Base-by-base conservation (phyloP, 2,329 filamentous ascomycete species). In the Pyrenophora tritici-repentis region DNA sequence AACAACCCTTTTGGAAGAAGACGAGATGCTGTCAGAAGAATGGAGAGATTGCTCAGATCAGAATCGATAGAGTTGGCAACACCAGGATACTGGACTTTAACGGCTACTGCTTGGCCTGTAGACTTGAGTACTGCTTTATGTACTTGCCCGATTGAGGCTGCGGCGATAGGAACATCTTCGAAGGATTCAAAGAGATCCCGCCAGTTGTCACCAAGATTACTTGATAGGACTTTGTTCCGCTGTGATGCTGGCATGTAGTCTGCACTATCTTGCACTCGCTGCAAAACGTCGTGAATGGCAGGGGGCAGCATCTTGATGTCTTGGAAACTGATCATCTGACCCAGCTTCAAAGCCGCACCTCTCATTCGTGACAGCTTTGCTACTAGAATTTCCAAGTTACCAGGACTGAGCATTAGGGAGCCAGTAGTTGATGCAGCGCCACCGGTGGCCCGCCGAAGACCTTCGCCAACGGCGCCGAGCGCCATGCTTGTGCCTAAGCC, bases 201-300 rank as follows among this genome's bases (percentile, higher is more conserved):
- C 94, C 94, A 99, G 46, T 93, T 82, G 0, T 83, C 67, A 0
- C 94, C 94, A 0, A 99, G 81, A 65, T 96, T 96, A 4, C 83
- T 79, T 0, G 79, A 74, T 6, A 99, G 81, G 0, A 99, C 93
- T 53, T 87, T 86, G 71, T 99, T 87, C 9, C 94, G 87, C 73
- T 99, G 94, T 72, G 87, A 96, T 2, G 90, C 83, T 0, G 94
- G 94, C 94, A 99, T 99, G 73, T 97, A 99, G 73, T 99, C 93
- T 33, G 94, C 94, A 49, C 90, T 87, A 72, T 99, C 94, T 71
- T 99, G 94, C 0, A 99, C 94, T 5, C 95, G 86, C 70, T 96
- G 91, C 10, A 99, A 78, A 1, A 99, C 91, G 66, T 93, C 84
- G 60, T 95, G 90, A 42, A 99, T 91, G 1, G 90, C 85, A 0